These are phyloP conservation scores for Fusarium hostae DNA, from an alignment of 2,329 filamentous ascomycete species.

Conservation along the genomic window DNA sequence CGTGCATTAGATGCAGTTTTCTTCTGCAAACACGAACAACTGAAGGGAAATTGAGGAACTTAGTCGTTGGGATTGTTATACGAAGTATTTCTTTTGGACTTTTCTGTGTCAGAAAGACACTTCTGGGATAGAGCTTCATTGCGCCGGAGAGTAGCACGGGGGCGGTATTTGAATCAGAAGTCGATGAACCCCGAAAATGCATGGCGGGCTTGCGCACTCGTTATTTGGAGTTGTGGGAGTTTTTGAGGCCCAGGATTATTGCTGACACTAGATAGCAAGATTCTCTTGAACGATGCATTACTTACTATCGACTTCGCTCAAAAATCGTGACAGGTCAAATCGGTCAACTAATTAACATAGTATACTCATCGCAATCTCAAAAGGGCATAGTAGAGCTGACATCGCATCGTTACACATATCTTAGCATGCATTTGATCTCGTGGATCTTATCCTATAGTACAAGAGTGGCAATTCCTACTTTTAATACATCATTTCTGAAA, in stretches of 20 bases:
- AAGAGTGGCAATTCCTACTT: constrained; percentile 46
- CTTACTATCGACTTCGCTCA: constrained; percentile 16
- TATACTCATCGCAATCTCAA: neutral
- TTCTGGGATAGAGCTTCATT: constrained; percentile 44
- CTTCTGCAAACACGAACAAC: neutral
- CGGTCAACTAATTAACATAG: neutral
- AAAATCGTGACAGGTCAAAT: neutral
- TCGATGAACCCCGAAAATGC: constrained; percentile 29
- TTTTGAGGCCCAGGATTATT: constrained; percentile 33
- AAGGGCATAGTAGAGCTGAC: constrained; percentile 2
- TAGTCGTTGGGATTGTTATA: constrained; percentile 36
- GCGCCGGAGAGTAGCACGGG: constrained; percentile 28
- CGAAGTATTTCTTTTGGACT: constrained; percentile 25
- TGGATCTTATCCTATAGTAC: constrained; percentile 44
- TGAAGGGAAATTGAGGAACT: neutral
- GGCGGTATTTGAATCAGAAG: constrained; percentile 4
- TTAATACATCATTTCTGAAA: constrained; percentile 33
- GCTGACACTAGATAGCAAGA: constrained; percentile 35
- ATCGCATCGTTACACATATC: constrained; percentile 43
- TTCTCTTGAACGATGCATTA: constrained; percentile 28
- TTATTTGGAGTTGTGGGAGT: constrained; percentile 46
- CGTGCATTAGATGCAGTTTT: neutral
- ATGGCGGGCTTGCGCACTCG: constrained; percentile 45
- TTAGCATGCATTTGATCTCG: constrained; percentile 37
- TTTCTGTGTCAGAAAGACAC: constrained; percentile 41